Conservation (phyloP, 805 yeast species). For the Cyberlindnera suaveolens region DNA sequence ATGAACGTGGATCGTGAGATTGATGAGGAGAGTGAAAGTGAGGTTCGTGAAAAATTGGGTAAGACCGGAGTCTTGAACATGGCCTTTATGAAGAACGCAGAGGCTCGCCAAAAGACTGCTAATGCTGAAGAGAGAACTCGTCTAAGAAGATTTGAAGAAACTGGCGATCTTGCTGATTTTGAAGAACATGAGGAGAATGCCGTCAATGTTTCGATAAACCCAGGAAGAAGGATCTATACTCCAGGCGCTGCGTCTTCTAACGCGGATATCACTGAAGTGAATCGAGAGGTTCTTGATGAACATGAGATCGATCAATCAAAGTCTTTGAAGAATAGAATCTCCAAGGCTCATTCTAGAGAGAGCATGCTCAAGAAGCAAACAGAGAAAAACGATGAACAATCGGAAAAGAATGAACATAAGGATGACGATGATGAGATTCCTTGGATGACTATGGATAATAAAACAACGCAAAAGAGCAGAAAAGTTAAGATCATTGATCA, state of each 20-base stretch:
- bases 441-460: slow-evolving; percentile 36
- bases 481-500: slow-evolving; percentile 43
- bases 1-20: slow-evolving; percentile 43
- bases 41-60: slow-evolving; percentile 44
- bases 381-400: slow-evolving; percentile 5
- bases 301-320: slow-evolving; percentile 44
- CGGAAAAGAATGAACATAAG: slow-evolving; percentile 1
- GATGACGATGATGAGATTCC: slow-evolving; percentile 36
- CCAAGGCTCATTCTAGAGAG: slow-evolving; percentile 6
- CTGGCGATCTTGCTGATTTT: slow-evolving; percentile 36
- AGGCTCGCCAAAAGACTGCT: slow-evolving; percentile 52
- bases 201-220: slow-evolving; percentile 49
- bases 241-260: slow-evolving; percentile 37
- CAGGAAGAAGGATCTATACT: slow-evolving; percentile 78
- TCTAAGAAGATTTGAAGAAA: slow-evolving; percentile 43
- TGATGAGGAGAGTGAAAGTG: slow-evolving; percentile 35
- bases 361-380: slow-evolving; percentile 3
- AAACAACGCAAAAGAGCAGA: slow-evolving; percentile 32
- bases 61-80: slow-evolving; percentile 86
- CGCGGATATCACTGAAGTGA: slow-evolving; percentile 29
- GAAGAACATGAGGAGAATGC: slow-evolving; percentile 32
- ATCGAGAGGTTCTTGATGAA: slow-evolving; percentile 36
- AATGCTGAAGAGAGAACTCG: slow-evolving; percentile 49
- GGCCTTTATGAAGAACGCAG: slow-evolving; percentile 95
- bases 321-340: slow-evolving; percentile 37